These are phyloP conservation scores for Lasiodiplodia theobromae DNA, from an alignment of 2,329 filamentous ascomycete species.

Conservation along the genomic window DNA sequence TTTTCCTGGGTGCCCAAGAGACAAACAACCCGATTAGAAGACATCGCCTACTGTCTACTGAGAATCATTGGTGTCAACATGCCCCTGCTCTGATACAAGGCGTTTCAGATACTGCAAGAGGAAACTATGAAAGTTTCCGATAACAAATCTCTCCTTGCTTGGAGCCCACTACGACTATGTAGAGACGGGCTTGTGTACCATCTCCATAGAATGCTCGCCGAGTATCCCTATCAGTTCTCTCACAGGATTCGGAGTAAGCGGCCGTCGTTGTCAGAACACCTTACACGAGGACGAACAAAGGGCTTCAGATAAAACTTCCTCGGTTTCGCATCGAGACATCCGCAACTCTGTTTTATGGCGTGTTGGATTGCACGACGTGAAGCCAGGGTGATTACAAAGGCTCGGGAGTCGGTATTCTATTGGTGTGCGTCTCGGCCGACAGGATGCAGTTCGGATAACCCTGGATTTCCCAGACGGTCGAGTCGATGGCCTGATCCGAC, in stretches of 20 bases:
- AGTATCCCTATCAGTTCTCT: background rate
- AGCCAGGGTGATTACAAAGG: background rate
- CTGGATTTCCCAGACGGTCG: background rate
- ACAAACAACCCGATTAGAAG: constrained; percentile 10
- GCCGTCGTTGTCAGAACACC: background rate
- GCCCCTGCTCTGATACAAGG: constrained; percentile 20
- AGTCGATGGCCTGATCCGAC: background rate
- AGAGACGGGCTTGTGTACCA: background rate
- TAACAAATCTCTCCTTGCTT: background rate
- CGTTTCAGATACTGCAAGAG: constrained; percentile 29
- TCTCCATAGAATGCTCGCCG: background rate
- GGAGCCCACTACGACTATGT: background rate
- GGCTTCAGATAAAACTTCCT: background rate
- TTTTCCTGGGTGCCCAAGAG: constrained; percentile 26
- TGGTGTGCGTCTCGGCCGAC: background rate
- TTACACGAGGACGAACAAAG: background rate
- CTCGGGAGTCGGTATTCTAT: background rate
- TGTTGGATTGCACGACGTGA: background rate
- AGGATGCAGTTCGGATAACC: background rate
- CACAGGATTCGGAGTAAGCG: background rate
- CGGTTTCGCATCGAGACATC: background rate
- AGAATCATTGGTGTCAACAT: constrained; percentile 28
- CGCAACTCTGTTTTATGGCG: background rate
- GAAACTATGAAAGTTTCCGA: constrained; percentile 27
- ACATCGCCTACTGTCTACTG: constrained; percentile 27